phyloP scores from a whole-genome alignment of 257 asterid genomes.

The Asclepias syriaca region DNA sequence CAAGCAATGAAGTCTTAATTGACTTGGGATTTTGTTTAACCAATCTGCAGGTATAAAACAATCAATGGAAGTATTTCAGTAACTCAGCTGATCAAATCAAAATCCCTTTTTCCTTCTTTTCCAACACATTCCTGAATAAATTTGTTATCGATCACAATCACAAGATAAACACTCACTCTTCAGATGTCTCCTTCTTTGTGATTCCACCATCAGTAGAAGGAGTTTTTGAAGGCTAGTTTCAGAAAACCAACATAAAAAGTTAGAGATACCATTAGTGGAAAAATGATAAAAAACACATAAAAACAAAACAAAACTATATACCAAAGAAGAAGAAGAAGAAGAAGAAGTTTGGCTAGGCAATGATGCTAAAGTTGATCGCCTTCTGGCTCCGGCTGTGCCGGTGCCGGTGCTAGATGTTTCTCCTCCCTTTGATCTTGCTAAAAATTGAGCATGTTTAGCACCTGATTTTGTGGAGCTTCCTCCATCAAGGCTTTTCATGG shows the following conservation, averaged over 20 bases:
- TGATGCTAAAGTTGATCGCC: slow-evolving; percentile 39
- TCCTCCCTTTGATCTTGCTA: slow-evolving; percentile 10
- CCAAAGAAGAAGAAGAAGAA: slow-evolving; percentile 32
- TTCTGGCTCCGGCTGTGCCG: slow-evolving; percentile 9
- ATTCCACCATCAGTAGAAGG: slow-evolving; percentile 38
- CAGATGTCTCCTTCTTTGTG: slow-evolving; percentile 23
- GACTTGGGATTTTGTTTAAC: slow-evolving; percentile 31
- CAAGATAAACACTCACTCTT: slow-evolving; percentile 45
- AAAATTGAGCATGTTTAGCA: slow-evolving; percentile 28
- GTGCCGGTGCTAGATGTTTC: slow-evolving; percentile 16
- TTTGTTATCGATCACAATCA: not conserved
- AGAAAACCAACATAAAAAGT: slow-evolving; percentile 7
- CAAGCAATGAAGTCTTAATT: slow-evolving; percentile 22
- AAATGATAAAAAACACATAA: not conserved
- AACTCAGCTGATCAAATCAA: not conserved
- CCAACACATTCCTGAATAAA: not conserved
- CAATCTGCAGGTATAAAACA: slow-evolving; percentile 33
- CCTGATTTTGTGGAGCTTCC: slow-evolving; percentile 37
- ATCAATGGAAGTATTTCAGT: not conserved
- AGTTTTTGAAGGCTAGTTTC: slow-evolving; percentile 40
- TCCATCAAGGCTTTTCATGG: slow-evolving; percentile 52
- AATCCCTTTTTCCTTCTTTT: no score
- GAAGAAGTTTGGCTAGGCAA: slow-evolving; percentile 35
- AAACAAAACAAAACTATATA: slow-evolving; percentile 6
- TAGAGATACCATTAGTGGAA: not conserved